phyloP scores from a whole-genome alignment of 108 stramenopile species.

The Chaetoceros tenuissimus region DNA sequence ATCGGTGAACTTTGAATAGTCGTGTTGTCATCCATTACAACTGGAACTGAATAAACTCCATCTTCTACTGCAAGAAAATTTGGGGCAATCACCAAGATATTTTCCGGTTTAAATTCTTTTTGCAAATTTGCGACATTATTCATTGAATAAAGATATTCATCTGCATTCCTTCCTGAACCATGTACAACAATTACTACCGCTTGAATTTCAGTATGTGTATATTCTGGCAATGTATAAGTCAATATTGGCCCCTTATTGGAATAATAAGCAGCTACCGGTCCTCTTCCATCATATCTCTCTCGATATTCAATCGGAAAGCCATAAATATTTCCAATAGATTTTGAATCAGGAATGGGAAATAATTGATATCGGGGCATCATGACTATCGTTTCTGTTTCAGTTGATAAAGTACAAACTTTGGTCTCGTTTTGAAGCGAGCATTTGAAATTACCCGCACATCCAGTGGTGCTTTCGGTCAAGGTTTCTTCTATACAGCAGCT shows the following conservation, averaged over 20 bases:
- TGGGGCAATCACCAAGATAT: constrained; percentile 50
- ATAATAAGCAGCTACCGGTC: constrained; percentile 31
- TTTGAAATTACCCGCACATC: too few relatives aligned
- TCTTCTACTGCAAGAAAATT: constrained; percentile 54
- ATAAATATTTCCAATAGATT: not conserved
- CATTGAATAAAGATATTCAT: constrained; percentile 49
- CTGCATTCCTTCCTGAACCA: constrained; percentile 61
- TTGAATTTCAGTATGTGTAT: constrained; percentile 6
- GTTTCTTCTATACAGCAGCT: too few relatives aligned
- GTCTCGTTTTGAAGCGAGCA: too few relatives aligned
- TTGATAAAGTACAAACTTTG: too few relatives aligned
- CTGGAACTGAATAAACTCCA: not conserved
- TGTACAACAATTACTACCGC: constrained; percentile 54
- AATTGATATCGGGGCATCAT: not conserved
- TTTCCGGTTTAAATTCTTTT: not conserved
- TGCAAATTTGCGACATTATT: not conserved
- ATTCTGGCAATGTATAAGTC: not conserved
- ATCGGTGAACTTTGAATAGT: constrained; percentile 6
- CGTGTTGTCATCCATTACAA: not conserved
- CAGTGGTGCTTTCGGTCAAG: too few relatives aligned
- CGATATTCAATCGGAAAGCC: not conserved
- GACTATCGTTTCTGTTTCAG: too few relatives aligned
- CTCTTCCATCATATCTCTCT: not conserved
- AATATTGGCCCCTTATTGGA: constrained; percentile 25
- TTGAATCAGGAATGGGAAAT: not conserved